Evolutionary conservation across 192 early-diverging fungal species (phyloP), one percentile per base, ranked within the genome.

Genomic region (Coemansia asiatica): DNA sequence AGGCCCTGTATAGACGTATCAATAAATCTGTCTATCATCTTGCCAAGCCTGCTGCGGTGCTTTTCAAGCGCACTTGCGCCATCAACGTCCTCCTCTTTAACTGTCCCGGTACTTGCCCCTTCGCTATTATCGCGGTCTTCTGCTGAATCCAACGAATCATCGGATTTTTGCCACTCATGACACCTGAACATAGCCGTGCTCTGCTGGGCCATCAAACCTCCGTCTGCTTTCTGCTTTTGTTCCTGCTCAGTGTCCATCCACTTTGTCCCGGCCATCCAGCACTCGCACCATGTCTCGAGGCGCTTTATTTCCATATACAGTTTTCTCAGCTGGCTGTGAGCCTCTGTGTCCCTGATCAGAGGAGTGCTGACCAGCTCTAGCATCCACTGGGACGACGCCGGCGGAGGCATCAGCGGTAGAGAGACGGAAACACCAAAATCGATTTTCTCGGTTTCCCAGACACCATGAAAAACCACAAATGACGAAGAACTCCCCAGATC

Each of bases 321-420:
- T 10, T 61, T 35, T 60, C 38, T 28, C 9, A 81, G 73, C 2
- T 62, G 51, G 5, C 15, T 38, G 59, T 56, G 63, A 3, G 78
- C 58, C 19, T 72, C 72, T 2, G 72, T 59, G 27, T 81, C 78
- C 22, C 33, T 63, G 4, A 60, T 26, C 44, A 81, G 48, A 4
- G 79, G 73, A 29, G 48, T 64, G 64, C 73, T 75, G n/a, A 73
- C 35, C 44, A 81, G 64, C 67, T 81, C 79, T 8, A 81, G 67
- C 46, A 75, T 63, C 79, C 79, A 81, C 36, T 81, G 79, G 5
- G 79, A 56, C 15, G 73, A 75, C 23, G 70, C 58, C 50, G 70
- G 63, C 16, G 79, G 73, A 19, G 28, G n/a, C n/a, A n/a, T 27
- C 0, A 74, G 70, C 19, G 69, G 79, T 5, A 73, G 36, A 26